Base-by-base conservation (phyloP, 2,329 filamentous ascomycete species). In the Fusarium continuum region DNA sequence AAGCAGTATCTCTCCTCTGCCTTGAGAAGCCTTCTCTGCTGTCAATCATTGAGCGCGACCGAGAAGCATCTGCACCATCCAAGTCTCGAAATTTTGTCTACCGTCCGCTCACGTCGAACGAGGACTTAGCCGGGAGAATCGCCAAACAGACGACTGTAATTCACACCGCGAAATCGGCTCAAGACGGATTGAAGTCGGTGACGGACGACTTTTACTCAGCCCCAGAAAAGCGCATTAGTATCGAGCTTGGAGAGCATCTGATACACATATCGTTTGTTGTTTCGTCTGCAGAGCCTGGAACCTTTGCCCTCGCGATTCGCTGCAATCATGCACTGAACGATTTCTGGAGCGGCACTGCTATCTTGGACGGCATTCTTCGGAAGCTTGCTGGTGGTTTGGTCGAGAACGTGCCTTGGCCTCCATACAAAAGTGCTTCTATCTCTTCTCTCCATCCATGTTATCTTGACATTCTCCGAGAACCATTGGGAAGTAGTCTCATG, bases 271-370 rank as follows among this genome's bases (percentile, higher is more conserved):
- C 35, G 1, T 17, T 54, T 5, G 14, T 52, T 14, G n/a, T n/a
- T 16, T 41, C 51, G 2, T 54, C 46, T 8, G 19, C 51, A 3
- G 46, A 52, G 4, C 4, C 13, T 1, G 22, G 22, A 1, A 54
- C 3, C 2, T 54, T 54, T 19, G 28, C 35, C 2, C 28, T 54
- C n/a, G 46, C 22, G 4, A 54, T 54, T 4, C 35, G 51, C 6
- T 54, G 20, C 9, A 54, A 52, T 3, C 51, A 54, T 54, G 51
- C 51, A 16, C 14, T 54, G 2, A 54, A 54, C n/a, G 51, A 54
- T 8, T 34, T 41, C 11, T 54, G 51, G 51, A 54, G 51, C 3
- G 51, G 51, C 2, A 17, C 22, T 4, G 51, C 46, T 8, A 34
- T 54, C 2, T 20, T 54, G 3, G 14, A 43, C n/a, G 26, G 43